Evolutionary conservation across 192 early-diverging fungal genomes (phyloP), one percentile per base, ranked within the genome.

Genomic region (Backusella australiensis): DNA sequence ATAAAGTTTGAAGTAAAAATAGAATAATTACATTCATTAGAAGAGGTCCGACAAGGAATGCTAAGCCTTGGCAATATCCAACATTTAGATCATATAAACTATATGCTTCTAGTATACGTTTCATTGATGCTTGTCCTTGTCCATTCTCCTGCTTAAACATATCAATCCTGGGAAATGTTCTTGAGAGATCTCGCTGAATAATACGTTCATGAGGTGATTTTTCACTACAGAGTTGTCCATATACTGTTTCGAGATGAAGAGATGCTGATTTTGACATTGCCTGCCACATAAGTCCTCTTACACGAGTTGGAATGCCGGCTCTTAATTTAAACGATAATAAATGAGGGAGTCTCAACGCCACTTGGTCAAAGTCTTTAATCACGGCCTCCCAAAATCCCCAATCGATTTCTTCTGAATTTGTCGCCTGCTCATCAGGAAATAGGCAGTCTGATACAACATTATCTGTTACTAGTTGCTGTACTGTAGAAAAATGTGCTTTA

Each of bases 41-140:
- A 71, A 99, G 77, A 71, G 95, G 94, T 12, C 96, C 98, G 6
- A 96, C 94, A 49, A 99, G 87, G 79, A 99, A 99, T 6, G 95
- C 92, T 35, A 99, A 89, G 17, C 98, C 98, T 85, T 99, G 98
- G 83, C 98, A 99, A 75, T 99, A 99, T 4, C 98, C 98, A 36
- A 99, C 93, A 78, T 96, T 92, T 17, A 91, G 83, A 79, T 99
- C 98, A 79, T 96, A 99, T 38, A 98, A 81, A 56, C 92, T 93
- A 77, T 99, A 99, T 8, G 97, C 97, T 83, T 94, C 96, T 36
- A 97, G 83, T 21, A 99, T 88, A 74, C 94, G 90, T 79, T 93
- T 93, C 84, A 99, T 86, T 66, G 89, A 86, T 71, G 90, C 89
- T 85, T 99, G 97, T 17, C 95, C 97, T 39, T 93, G 88, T 34